Conservation (phyloP, 345 rosid genomes). For the Syzygium jambos region DNA sequence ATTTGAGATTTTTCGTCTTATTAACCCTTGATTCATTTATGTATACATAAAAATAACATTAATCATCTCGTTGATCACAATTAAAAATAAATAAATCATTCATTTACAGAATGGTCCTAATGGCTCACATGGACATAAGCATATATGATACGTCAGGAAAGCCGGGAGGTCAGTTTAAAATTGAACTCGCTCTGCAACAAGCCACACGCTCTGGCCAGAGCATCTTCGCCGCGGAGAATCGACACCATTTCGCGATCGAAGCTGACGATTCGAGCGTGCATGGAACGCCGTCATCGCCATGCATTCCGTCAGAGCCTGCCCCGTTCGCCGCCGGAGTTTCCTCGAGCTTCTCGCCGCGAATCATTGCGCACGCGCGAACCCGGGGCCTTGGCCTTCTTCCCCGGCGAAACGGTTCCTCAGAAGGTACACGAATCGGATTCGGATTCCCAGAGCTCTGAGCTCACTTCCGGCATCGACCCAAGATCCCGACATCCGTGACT, state of each 20-base stretch:
- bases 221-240: background rate
- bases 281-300: background rate
- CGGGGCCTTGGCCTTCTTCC: background rate
- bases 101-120: background rate
- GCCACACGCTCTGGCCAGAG: background rate
- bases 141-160: background rate
- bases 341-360: background rate
- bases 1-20: accelerated
- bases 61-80: background rate
- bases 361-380: background rate
- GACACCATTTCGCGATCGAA: background rate
- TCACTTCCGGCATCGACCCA: background rate
- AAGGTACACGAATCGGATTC: background rate
- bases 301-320: background rate
- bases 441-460: background rate
- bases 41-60: background rate
- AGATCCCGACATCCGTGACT: constrained; percentile 6
- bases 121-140: background rate
- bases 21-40: too few species aligned
- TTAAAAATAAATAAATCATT: background rate
- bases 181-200: background rate
- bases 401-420: background rate
- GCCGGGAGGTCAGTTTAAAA: background rate
- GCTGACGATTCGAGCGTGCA: background rate
- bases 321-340: background rate